A percentile compares a stretch with the other conserved stretches of the same genome.
Evolutionary conservation across 352 stramenopile species (phyloP).

Genomic region (Proteromonas lacertae): DNA sequence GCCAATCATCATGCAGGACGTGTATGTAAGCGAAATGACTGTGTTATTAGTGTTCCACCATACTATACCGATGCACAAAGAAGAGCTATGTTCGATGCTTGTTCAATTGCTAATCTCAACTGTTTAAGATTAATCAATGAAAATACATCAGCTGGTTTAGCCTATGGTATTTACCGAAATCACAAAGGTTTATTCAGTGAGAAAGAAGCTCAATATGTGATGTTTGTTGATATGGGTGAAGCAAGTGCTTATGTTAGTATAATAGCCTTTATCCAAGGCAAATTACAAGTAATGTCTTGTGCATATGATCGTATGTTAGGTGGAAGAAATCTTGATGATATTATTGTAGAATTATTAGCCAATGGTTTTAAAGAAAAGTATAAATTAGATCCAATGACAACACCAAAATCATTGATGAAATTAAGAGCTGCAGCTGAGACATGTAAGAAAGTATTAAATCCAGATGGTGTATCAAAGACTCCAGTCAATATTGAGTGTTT

Average conservation of each 20-base stretch:
- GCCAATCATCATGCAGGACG: conserved; percentile 48
- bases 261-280: conserved; percentile 22
- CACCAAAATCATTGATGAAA: conserved; percentile 76
- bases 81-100: conserved; percentile 50
- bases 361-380: conserved; percentile 80
- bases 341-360: conserved; percentile 62
- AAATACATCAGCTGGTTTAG: conserved; percentile 65
- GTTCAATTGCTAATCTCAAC: conserved; percentile 67
- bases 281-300: conserved; percentile 37
- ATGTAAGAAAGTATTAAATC: conserved; percentile 90
- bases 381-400: conserved; percentile 49
- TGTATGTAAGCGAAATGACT: conserved; percentile 27
- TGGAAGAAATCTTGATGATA: conserved; percentile 74
- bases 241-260: conserved; percentile 26
- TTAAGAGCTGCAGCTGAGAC: conserved; percentile 83
- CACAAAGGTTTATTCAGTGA: conserved; percentile 64
- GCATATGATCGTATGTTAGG: conserved; percentile 70
- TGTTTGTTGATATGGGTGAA: conserved; percentile 95
- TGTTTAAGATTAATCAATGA: conserved; percentile 88
- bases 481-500: conserved; percentile 81
- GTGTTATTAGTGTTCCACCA: conserved; percentile 62
- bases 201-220: conserved; percentile 58
- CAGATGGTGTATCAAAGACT: conserved; percentile 70
- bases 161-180: conserved; percentile 78
- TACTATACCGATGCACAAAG: conserved; percentile 91